Evolutionary conservation across 768 basidiomycete species (phyloP).

Genomic region (Psilocybe cyanescens): DNA sequence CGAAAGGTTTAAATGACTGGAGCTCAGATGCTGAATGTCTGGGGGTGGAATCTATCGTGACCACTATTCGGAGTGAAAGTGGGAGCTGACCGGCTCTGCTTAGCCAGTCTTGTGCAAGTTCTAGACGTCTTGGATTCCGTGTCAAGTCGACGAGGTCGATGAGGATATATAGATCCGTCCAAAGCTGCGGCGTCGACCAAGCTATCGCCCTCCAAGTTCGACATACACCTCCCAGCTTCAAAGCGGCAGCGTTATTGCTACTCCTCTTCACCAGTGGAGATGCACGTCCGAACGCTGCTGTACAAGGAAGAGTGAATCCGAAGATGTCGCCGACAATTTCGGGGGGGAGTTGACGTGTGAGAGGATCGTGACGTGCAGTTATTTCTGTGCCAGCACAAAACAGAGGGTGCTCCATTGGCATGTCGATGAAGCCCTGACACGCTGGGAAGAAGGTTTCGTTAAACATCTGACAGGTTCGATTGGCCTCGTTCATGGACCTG

Average conservation of each 20-base stretch:
- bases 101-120: background rate
- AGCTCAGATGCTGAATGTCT: too few species aligned
- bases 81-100: background rate
- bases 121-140: background rate
- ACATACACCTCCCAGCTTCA: background rate
- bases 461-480: too few species aligned
- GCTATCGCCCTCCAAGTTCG: constrained; percentile 1
- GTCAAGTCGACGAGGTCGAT: background rate
- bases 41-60: too few species aligned
- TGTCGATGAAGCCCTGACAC: background rate
- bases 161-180: background rate
- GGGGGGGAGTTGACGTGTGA: background rate
- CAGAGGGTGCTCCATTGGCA: background rate
- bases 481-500: too few species aligned
- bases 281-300: background rate
- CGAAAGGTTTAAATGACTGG: background rate
- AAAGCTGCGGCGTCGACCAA: background rate
- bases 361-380: background rate
- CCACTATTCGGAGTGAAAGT: background rate
- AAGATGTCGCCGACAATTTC: background rate
- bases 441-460: too few species aligned
- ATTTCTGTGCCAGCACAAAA: background rate
- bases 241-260: background rate
- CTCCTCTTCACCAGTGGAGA: background rate
- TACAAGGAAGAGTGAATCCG: background rate